Evolutionary conservation across 805 yeast species (phyloP), one percentile per base, ranked within the genome.

Genomic region (Saccharomycopsis sp.): DNA sequence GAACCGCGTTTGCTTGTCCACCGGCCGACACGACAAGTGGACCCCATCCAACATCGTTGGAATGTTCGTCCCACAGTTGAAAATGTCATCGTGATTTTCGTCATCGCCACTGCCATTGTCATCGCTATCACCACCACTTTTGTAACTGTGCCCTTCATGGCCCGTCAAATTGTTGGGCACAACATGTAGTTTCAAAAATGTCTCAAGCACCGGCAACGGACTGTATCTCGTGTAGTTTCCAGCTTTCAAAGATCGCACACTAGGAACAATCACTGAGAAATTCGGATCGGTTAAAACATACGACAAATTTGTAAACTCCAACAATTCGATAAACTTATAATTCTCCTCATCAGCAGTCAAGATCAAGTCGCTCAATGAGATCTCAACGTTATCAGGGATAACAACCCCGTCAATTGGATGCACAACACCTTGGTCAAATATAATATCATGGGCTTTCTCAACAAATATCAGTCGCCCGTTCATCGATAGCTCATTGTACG

Each of bases 391-490:
- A 0, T 61, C 56, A 0, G 96, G 95, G 12, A 83, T 60, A 3
- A 73, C 48, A 1, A 83, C 63, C 4, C 67, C 57, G 27, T 68
- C 62, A 9, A 82, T 62, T 1, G 88, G 76, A 55, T 85, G 95
- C 1, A 82, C 73, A 0, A 88, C 95, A 1, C 97, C 97, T 55
- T 82, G 80, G 48, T 73, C 76, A 55, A 83, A 88, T 10, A 88
- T 54, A 5, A 84, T 69, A 54, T 88, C 96, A 1, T 73, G 59
- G 44, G 72, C 68, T 39, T 67, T 49, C 46, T 29, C 49, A 30
- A 58, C 18, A 26, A 31, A 5, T 2, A 38, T 31, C 5, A 38
- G 31, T 16, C 36, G 26, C 4, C 63, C 34, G 5, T 46, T 31
- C 5, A 55, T 48, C 15, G 19, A 21, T 19, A 35, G 25, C 25